Percentiles rank a stretch among this genome's conserved stretches.
Conservation (phyloP, 2,329 filamentous ascomycete species). For the Trichoderma sp. region DNA sequence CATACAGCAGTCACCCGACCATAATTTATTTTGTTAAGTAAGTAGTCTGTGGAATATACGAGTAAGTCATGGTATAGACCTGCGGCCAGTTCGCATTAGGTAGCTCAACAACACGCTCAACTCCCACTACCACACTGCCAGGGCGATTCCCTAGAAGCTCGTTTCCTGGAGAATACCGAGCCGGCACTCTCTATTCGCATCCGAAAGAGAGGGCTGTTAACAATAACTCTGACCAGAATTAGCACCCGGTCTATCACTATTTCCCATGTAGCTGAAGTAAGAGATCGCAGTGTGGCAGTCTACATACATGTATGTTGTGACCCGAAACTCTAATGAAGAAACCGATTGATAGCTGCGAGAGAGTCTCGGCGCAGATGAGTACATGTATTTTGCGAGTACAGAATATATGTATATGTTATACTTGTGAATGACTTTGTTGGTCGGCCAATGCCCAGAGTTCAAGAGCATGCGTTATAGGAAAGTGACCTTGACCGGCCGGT, state of each 20-base stretch:
- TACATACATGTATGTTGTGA: not conserved
- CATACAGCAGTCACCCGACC: too few species aligned
- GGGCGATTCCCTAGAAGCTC: not conserved
- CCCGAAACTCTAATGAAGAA: not conserved
- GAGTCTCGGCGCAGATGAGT: not conserved
- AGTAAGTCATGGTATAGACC: not conserved
- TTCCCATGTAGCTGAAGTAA: not conserved
- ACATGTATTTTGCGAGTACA: not conserved
- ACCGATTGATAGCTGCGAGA: not conserved
- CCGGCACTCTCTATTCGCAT: not conserved
- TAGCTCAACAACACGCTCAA: not conserved
- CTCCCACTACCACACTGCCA: not conserved
- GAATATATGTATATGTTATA: not conserved
- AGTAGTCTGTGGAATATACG: not conserved
- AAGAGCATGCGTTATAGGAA: not conserved
- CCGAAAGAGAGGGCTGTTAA: not conserved
- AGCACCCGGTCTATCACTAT: not conserved
- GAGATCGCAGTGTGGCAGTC: not conserved
- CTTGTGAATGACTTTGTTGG: not conserved
- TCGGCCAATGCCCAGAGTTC: not conserved
- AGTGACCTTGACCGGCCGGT: not conserved
- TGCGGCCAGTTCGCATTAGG: not conserved
- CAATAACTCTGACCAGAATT: not conserved
- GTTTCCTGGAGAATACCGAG: not conserved
- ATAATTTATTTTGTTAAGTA: too few species aligned